Conservation (phyloP, 495 filamentous ascomycete genomes). For the Neurospora pannonica region DNA sequence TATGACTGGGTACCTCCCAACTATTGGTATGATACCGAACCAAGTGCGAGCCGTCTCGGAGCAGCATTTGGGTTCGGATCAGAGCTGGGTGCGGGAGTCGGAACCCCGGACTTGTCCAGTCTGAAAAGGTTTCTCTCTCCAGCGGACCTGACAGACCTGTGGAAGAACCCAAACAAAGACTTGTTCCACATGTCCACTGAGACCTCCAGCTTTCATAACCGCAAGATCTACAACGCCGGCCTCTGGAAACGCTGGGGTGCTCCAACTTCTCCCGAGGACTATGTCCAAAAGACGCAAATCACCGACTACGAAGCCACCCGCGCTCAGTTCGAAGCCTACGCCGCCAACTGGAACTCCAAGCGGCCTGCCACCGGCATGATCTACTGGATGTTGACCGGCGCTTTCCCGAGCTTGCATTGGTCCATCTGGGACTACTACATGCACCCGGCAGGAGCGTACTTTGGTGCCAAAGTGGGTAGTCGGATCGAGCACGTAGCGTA, state of each 20-base stretch:
- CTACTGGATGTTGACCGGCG: slow-evolving; percentile 63
- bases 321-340: slow-evolving; percentile 50
- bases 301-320: slow-evolving; percentile 57
- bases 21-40: slow-evolving; percentile 48
- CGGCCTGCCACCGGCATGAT: slow-evolving; percentile 50
- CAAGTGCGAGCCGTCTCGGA: slow-evolving; percentile 29
- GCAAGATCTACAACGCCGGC: slow-evolving; percentile 47
- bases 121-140: slow-evolving; percentile 45
- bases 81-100: slow-evolving; percentile 51
- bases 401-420: slow-evolving; percentile 59
- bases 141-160: slow-evolving; percentile 42
- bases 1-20: slow-evolving; percentile 61
- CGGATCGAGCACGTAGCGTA: slow-evolving; percentile 49
- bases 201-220: slow-evolving; percentile 43
- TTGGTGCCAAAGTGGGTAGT: slow-evolving; percentile 45
- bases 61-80: slow-evolving; percentile 56
- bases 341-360: slow-evolving; percentile 38
- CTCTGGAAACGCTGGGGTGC: slow-evolving; percentile 45
- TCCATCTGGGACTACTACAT: slow-evolving; percentile 58
- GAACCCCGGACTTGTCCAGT: slow-evolving; percentile 48
- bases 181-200: slow-evolving; percentile 52
- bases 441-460: slow-evolving; percentile 47
- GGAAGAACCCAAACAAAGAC: slow-evolving; percentile 42
- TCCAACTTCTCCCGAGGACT: slow-evolving; percentile 44
- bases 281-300: slow-evolving; percentile 38